Evolutionary conservation across 2,329 filamentous ascomycete species (phyloP).

Genomic region (Pseudogymnoascus sp.): DNA sequence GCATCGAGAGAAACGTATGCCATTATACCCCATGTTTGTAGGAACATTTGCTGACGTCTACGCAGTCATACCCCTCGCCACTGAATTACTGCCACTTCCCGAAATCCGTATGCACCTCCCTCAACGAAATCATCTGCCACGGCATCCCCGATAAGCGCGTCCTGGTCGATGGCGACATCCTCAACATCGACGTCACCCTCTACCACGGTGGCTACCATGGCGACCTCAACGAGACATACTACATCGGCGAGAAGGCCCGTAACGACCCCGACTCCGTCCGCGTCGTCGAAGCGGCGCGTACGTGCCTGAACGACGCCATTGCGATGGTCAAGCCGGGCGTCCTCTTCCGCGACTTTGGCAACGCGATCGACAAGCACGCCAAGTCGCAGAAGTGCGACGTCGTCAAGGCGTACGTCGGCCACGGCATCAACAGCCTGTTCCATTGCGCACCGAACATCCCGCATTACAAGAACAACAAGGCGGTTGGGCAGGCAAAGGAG

Average conservation of each 20-base stretch:
- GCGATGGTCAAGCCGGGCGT: conserved; percentile 88
- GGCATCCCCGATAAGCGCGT: conserved; percentile 89
- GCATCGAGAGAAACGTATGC: conserved; percentile 81
- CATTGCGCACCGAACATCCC: conserved; percentile 91
- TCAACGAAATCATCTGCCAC: conserved; percentile 98
- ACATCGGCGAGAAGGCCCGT: conserved; percentile 81
- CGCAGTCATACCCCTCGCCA: conserved; percentile 84
- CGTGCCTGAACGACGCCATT: conserved; percentile 86
- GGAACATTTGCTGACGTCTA: conserved; percentile 15
- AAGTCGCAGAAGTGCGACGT: conserved; percentile 81
- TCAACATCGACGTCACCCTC: conserved; percentile 93
- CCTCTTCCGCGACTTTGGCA: conserved; percentile 86
- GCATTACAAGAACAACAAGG: conserved; percentile 98
- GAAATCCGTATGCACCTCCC: conserved; percentile 93
- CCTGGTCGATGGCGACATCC: conserved; percentile 84
- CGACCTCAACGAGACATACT: conserved; percentile 97
- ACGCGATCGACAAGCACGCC: conserved; percentile 90
- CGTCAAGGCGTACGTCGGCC: conserved; percentile 91
- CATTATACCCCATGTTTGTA: neutral
- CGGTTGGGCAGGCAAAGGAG: conserved; percentile 83
- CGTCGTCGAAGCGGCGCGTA: conserved; percentile 81
- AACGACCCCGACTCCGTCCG: conserved; percentile 80
- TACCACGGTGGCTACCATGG: conserved; percentile 95
- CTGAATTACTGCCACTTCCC: conserved; percentile 95
- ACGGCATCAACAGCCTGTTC: conserved; percentile 90